phyloP scores from a whole-genome alignment of 345 rosid species.

The Hevea brasiliensis region DNA sequence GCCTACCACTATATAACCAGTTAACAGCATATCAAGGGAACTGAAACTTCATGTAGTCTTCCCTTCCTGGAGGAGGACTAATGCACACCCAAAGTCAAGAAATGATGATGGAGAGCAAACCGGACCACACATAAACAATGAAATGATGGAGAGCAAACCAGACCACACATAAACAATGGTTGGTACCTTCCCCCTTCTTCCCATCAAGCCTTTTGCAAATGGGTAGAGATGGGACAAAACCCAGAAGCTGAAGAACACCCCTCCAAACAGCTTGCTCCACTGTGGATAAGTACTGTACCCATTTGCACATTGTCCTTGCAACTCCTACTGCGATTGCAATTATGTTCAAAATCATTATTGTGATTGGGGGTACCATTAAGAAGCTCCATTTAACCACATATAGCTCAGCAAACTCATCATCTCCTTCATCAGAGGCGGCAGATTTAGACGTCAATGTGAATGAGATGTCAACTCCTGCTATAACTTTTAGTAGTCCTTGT shows the following conservation, averaged over 20 bases:
- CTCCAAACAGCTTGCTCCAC: conserved; percentile 81
- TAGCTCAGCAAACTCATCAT: conserved; percentile 63
- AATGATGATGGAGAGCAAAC: conserved; percentile 59
- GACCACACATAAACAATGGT: conserved; percentile 80
- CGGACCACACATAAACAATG: conserved; percentile 76
- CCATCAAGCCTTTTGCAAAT: conserved; percentile 80
- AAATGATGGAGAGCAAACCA: conserved; percentile 63
- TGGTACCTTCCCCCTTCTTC: conserved; percentile 74
- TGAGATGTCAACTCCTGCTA: conserved; percentile 74
- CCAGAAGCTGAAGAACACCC: conserved; percentile 86
- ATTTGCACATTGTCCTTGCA: conserved; percentile 61
- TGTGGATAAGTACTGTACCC: conserved; percentile 65
- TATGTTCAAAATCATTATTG: conserved; percentile 64
- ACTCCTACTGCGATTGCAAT: conserved; percentile 61
- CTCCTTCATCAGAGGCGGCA: conserved; percentile 62
- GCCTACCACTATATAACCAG: no score
- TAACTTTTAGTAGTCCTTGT: conserved; percentile 69
- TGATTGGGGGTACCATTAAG: conserved; percentile 65
- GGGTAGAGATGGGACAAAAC: conserved; percentile 73
- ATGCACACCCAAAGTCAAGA: conserved; percentile 74
- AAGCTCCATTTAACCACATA: conserved; percentile 68
- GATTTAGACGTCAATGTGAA: conserved; percentile 74
- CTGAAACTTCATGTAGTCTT: conserved; percentile 47
- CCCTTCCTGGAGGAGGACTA: conserved; percentile 56
- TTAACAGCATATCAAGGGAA: conserved; percentile 36